Percentiles rank a stretch among this genome's conserved stretches.
These are phyloP conservation scores for Trichoderma sp. DNA, from an alignment of 2,329 filamentous ascomycete genomes.

Conservation along the genomic window DNA sequence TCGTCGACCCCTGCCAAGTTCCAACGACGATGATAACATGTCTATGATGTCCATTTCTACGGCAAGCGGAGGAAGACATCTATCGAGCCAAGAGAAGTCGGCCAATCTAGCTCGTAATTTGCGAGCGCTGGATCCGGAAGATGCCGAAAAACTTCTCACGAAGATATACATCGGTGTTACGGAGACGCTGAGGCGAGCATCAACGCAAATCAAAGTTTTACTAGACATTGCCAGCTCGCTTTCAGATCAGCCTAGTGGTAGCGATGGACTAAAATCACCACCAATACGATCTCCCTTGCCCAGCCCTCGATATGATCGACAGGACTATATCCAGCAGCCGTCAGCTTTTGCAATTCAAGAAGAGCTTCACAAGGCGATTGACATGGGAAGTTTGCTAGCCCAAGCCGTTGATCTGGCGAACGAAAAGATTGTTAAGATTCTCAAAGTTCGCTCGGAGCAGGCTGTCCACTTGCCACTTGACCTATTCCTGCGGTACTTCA, in stretches of 20 bases:
- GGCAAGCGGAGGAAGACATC: constrained; percentile 65
- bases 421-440: constrained; percentile 73
- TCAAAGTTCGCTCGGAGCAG: constrained; percentile 77
- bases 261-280: constrained; percentile 52
- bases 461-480: constrained; percentile 68
- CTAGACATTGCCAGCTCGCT: constrained; percentile 87
- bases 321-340: constrained; percentile 33
- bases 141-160: constrained; percentile 80
- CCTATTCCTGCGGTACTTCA: constrained; percentile 80
- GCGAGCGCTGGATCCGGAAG: constrained; percentile 77
- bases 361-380: constrained; percentile 75
- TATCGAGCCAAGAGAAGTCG: constrained; percentile 86
- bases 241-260: constrained; percentile 46
- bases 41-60: constrained; percentile 88
- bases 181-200: constrained; percentile 81
- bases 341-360: constrained; percentile 62
- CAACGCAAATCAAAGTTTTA: constrained; percentile 91
- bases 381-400: constrained; percentile 76
- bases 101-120: constrained; percentile 86
- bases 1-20: constrained; percentile 82
- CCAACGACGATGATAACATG: constrained; percentile 90
- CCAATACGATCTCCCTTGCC: constrained; percentile 56
- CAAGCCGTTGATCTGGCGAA: constrained; percentile 82
- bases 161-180: constrained; percentile 86
- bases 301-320: constrained; percentile 51